Percentiles rank a stretch among this genome's conserved stretches.
These are phyloP conservation scores for Cryphonectria nitschkei DNA, from an alignment of 2,329 filamentous ascomycete species.

Conservation along the genomic window DNA sequence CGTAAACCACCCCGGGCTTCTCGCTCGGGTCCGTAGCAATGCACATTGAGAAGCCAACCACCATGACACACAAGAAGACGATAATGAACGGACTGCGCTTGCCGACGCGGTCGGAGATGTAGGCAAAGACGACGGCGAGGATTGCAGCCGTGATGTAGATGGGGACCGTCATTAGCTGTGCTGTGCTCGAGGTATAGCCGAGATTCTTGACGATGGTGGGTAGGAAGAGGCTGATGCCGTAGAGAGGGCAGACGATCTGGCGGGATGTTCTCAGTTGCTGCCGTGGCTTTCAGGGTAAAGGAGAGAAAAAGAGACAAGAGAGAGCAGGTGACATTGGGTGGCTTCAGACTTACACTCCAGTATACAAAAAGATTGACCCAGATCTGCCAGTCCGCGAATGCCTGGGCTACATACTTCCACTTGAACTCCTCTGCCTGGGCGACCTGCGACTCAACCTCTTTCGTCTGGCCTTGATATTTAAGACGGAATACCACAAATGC, in stretches of 20 bases:
- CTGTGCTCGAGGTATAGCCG: conserved; percentile 59
- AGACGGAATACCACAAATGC: conserved; percentile 72
- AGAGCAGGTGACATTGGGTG: conserved; percentile 40
- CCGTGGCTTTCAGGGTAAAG: neutral
- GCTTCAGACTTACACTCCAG: conserved; percentile 59
- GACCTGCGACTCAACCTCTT: conserved; percentile 34
- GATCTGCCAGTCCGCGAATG: conserved; percentile 82
- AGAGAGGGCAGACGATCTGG: conserved; percentile 56
- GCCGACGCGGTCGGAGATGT: conserved; percentile 56
- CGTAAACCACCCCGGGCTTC: conserved; percentile 62
- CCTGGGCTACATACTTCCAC: conserved; percentile 73
- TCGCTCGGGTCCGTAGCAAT: conserved; percentile 48
- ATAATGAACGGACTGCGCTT: conserved; percentile 61
- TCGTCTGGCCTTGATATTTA: conserved; percentile 57
- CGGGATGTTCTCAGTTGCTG: neutral
- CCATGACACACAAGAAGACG: conserved; percentile 54
- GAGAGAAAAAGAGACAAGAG: conserved; percentile 29
- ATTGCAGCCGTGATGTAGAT: conserved; percentile 67
- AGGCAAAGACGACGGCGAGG: conserved; percentile 57
- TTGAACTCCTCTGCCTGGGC: conserved; percentile 76
- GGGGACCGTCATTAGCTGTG: conserved; percentile 68
- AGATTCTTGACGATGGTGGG: conserved; percentile 67
- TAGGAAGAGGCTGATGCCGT: conserved; percentile 62
- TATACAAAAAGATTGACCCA: conserved; percentile 63
- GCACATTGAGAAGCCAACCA: conserved; percentile 60